These are phyloP conservation scores for Hypoxylon subgilvum DNA, from an alignment of 495 filamentous ascomycete genomes.

Conservation along the genomic window DNA sequence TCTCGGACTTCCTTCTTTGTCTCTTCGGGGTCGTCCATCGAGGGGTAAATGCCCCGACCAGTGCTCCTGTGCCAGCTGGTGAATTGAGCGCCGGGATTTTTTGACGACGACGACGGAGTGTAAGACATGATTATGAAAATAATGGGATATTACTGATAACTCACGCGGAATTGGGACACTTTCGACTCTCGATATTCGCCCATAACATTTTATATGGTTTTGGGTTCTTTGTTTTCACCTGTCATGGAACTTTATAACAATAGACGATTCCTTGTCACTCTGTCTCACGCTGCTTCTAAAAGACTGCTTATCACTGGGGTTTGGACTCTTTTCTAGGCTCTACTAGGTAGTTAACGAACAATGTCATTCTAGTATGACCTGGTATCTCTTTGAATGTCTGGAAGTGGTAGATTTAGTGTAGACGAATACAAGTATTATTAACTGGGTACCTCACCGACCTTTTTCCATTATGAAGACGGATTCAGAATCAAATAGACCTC, in stretches of 20 bases:
- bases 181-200: neutral
- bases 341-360: neutral
- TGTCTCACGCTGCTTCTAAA: too few species aligned
- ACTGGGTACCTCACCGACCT: too few species aligned
- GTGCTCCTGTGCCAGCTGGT: neutral
- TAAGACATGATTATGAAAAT: neutral
- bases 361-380: neutral
- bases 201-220: too few species aligned
- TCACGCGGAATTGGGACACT: neutral
- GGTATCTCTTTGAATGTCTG: neutral
- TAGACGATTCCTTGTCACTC: neutral
- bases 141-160: neutral
- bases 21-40: conserved; percentile 16
- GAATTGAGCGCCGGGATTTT: neutral
- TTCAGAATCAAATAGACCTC: too few species aligned
- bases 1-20: conserved; percentile 7
- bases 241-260: too few species aligned
- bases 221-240: too few species aligned
- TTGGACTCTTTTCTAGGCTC: conserved; percentile 1
- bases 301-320: conserved; percentile 14
- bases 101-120: neutral
- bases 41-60: neutral
- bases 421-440: too few species aligned
- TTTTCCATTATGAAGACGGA: too few species aligned
- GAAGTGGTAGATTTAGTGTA: neutral